A percentile compares a stretch with the other conserved stretches of the same genome.
phyloP scores from a whole-genome alignment of 2,329 filamentous ascomycete species.

The Basipetospora chlamydospora region DNA sequence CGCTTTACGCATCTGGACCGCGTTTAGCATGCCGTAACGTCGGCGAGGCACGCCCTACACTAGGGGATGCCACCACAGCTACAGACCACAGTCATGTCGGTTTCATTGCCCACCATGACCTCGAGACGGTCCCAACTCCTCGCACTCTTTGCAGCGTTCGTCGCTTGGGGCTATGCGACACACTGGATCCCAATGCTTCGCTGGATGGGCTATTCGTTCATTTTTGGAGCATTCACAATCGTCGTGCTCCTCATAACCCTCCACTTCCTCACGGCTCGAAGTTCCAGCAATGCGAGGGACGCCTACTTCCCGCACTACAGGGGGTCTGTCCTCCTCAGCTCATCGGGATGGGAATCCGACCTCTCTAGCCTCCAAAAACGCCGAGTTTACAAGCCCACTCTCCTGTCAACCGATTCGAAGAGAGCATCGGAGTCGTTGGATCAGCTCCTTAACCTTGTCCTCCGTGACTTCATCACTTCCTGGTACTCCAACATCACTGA shows the following conservation, averaged over 20 bases:
- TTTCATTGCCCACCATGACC: background rate
- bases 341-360: constrained; percentile 55
- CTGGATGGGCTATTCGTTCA: constrained; percentile 74
- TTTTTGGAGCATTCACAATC: constrained; percentile 48
- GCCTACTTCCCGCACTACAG: constrained; percentile 25
- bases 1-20: too few species aligned
- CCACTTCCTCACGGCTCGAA: constrained; percentile 46
- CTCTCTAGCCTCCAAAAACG: constrained; percentile 48
- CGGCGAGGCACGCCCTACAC: too few species aligned
- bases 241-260: constrained; percentile 40
- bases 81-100: too few species aligned
- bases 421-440: constrained; percentile 70
- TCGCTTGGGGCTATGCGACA: constrained; percentile 78
- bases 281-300: constrained; percentile 21
- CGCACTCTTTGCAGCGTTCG: constrained; percentile 54
- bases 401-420: constrained; percentile 63
- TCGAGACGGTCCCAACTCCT: constrained; percentile 24
- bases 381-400: constrained; percentile 50
- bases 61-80: too few species aligned
- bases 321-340: constrained; percentile 44
- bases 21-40: too few species aligned
- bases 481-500: constrained; percentile 85
- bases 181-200: constrained; percentile 72
- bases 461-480: constrained; percentile 70
- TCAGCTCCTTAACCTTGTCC: constrained; percentile 57